phyloP scores from a whole-genome alignment of 345 rosid species.

The Eucalyptus regnans region DNA sequence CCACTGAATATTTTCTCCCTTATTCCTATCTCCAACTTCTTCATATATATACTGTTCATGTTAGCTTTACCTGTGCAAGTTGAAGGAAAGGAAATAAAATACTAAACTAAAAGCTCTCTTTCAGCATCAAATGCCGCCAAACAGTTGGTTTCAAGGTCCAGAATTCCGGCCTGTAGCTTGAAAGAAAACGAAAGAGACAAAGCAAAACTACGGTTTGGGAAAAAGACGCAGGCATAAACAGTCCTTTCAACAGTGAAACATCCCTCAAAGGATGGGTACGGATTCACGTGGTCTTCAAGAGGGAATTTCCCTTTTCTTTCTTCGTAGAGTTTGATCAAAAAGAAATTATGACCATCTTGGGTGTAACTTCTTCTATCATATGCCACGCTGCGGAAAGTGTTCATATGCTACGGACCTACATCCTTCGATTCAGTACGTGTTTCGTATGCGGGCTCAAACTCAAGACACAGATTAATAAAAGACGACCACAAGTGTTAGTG shows the following conservation, averaged over 20 bases:
- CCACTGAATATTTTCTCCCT: no score
- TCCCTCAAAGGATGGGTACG: background rate
- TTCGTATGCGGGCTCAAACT: background rate
- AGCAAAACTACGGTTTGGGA: background rate
- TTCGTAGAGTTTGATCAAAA: background rate
- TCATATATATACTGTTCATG: no score
- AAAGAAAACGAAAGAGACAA: no score
- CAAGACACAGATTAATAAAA: background rate
- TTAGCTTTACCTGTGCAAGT: no score
- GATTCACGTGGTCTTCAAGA: background rate
- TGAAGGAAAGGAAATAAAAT: no score
- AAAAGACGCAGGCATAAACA: background rate
- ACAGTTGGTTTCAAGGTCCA: no score
- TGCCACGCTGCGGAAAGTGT: background rate
- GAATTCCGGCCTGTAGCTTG: no score
- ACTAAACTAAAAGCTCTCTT: no score
- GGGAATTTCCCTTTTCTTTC: background rate
- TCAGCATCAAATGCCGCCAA: no score
- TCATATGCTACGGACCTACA: background rate
- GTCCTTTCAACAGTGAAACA: background rate
- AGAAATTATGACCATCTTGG: background rate
- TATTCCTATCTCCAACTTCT: no score
- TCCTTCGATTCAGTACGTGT: background rate
- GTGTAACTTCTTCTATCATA: background rate
- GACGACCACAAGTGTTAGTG: slow-evolving; percentile 26